phyloP scores from a whole-genome alignment of 768 basidiomycete species.

The Rhizopogon vesiculosus region DNA sequence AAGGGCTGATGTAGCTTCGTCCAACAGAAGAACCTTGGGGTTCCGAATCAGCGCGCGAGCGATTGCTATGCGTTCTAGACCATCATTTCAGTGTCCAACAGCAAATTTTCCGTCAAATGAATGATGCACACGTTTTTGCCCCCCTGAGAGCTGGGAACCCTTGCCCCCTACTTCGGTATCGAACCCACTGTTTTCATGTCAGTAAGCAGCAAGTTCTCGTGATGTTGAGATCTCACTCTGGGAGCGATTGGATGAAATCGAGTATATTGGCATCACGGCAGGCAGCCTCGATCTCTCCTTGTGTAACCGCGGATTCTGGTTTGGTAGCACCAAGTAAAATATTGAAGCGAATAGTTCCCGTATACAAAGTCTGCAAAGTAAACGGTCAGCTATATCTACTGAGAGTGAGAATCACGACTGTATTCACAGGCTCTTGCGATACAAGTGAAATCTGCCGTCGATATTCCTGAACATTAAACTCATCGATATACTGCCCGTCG shows the following conservation, averaged over 20 bases:
- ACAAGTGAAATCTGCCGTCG: slow-evolving; percentile 85
- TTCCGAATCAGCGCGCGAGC: slow-evolving; percentile 87
- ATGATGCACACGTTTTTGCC: slow-evolving; percentile 66
- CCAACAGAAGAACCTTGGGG: slow-evolving; percentile 82
- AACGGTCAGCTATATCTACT: neutral
- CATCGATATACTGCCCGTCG: slow-evolving; percentile 69
- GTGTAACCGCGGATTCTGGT: slow-evolving; percentile 71
- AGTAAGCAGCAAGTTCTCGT: slow-evolving; percentile 2
- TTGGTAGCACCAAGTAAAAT: slow-evolving; percentile 81
- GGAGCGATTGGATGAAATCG: slow-evolving; percentile 83
- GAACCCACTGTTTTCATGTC: slow-evolving; percentile 54
- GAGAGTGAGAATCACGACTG: slow-evolving; percentile 4
- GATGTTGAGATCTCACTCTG: slow-evolving; percentile 48
- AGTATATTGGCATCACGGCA: slow-evolving; percentile 88
- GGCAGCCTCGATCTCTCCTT: slow-evolving; percentile 80
- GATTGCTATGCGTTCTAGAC: slow-evolving; percentile 67
- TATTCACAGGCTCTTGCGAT: slow-evolving; percentile 71
- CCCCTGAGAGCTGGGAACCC: slow-evolving; percentile 84
- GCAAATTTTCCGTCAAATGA: neutral
- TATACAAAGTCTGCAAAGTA: slow-evolving; percentile 59
- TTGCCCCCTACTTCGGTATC: slow-evolving; percentile 91
- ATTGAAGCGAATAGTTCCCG: slow-evolving; percentile 88
- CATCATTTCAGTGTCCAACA: neutral
- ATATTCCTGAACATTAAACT: slow-evolving; percentile 82
- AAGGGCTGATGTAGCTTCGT: slow-evolving; percentile 89